A percentile compares a stretch with the other conserved stretches of the same genome.
Evolutionary conservation across 805 yeast genomes (phyloP).

Genomic region (Kodamaea leandrae): DNA sequence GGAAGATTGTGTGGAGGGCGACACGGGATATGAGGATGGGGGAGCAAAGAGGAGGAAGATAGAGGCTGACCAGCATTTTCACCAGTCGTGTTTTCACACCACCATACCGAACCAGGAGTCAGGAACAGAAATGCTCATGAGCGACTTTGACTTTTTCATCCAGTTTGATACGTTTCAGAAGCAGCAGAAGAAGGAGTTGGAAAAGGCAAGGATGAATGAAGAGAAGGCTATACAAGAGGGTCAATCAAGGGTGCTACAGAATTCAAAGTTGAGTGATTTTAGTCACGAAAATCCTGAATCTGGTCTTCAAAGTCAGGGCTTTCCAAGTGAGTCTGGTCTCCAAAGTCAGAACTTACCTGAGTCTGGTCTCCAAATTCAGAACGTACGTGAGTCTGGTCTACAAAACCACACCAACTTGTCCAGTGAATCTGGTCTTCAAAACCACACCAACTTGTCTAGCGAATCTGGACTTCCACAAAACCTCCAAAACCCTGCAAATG

Average conservation of each 20-base stretch:
- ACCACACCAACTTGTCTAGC: no score
- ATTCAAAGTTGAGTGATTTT: no score
- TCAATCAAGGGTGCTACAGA: no score
- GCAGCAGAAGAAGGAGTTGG: not conserved
- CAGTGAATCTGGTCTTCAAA: not conserved
- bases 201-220: not conserved
- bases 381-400: no score
- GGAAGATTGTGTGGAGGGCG: conserved; percentile 6
- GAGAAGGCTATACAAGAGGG: no score
- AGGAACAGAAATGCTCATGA: conserved; percentile 15
- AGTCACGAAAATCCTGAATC: no score
- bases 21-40: conserved; percentile 6
- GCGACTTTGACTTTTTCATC: conserved; percentile 38
- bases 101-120: conserved; percentile 25
- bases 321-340: no score
- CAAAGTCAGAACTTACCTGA: no score
- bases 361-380: no score
- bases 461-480: no score
- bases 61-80: conserved; percentile 16
- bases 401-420: not conserved
- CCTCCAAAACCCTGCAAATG: no score
- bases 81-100: conserved; percentile 48
- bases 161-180: conserved; percentile 33
- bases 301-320: no score
- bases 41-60: conserved; percentile 8